Evolutionary conservation across 2,329 filamentous ascomycete species (phyloP).

Genomic region (Colletotrichum spaethianum): DNA sequence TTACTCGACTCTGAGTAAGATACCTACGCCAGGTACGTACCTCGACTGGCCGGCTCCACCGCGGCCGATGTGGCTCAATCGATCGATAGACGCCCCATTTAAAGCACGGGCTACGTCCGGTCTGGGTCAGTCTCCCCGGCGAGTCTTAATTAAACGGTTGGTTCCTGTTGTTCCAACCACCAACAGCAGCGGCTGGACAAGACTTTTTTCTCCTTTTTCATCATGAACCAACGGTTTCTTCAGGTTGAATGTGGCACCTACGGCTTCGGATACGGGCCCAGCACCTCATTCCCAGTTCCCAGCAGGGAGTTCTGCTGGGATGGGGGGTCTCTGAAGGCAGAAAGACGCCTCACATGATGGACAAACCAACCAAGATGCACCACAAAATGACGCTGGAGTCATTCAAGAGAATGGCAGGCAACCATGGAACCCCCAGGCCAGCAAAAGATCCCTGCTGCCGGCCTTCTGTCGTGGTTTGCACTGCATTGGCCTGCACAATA

Average conservation of each 20-base stretch:
- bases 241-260: background rate
- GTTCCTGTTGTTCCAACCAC: slow-evolving; percentile 34
- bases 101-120: slow-evolving; percentile 29
- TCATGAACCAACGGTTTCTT: slow-evolving; percentile 8
- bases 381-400: background rate
- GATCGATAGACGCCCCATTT: slow-evolving; percentile 20
- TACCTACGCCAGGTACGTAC: background rate
- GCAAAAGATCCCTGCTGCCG: background rate
- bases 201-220: background rate
- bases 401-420: background rate
- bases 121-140: slow-evolving; percentile 30
- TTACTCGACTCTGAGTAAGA: background rate
- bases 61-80: slow-evolving; percentile 36
- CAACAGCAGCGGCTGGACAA: slow-evolving; percentile 12
- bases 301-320: background rate
- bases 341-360: background rate
- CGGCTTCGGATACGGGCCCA: background rate
- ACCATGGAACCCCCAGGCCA: background rate
- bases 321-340: background rate
- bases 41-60: background rate
- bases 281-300: background rate
- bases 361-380: background rate
- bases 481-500: background rate
- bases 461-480: background rate
- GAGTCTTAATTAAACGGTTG: slow-evolving; percentile 37